Evolutionary conservation across 2,329 filamentous ascomycete species (phyloP).

Genomic region (Diaporthe sp.): DNA sequence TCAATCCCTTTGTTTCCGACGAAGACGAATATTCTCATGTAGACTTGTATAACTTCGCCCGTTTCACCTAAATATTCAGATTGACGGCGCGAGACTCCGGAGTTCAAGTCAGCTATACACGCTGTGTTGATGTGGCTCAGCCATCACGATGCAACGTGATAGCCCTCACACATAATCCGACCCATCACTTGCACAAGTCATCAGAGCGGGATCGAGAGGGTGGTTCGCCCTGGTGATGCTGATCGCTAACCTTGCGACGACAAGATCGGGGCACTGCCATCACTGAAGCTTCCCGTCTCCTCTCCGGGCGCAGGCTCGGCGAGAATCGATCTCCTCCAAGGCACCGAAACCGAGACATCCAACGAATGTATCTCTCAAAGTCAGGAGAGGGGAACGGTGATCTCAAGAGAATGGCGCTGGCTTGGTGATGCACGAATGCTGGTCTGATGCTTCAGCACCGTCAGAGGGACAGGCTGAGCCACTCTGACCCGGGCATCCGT

Average conservation of each 20-base stretch:
- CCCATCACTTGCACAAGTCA: background rate
- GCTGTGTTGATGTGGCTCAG: background rate
- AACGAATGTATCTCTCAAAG: background rate
- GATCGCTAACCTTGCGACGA: background rate
- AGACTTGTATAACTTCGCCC: background rate
- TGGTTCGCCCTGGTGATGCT: background rate
- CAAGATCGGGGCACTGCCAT: constrained; percentile 6
- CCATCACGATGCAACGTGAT: background rate
- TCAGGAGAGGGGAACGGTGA: constrained; percentile 8
- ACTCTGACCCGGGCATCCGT: constrained; percentile 20
- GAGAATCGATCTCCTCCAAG: background rate
- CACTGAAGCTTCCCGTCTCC: background rate
- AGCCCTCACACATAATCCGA: background rate
- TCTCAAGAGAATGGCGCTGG: background rate
- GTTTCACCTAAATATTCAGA: background rate
- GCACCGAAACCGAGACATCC: background rate
- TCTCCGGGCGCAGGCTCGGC: background rate
- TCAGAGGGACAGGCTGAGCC: constrained; percentile 27
- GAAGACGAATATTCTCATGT: too few species aligned
- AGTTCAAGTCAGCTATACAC: too few species aligned
- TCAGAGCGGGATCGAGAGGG: background rate
- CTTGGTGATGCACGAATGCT: constrained; percentile 16
- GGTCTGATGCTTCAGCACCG: constrained; percentile 28
- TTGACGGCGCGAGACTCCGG: background rate
- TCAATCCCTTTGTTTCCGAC: background rate